Conservation (phyloP, 306 rosid species). For the Heteromeles arbutifolia region DNA sequence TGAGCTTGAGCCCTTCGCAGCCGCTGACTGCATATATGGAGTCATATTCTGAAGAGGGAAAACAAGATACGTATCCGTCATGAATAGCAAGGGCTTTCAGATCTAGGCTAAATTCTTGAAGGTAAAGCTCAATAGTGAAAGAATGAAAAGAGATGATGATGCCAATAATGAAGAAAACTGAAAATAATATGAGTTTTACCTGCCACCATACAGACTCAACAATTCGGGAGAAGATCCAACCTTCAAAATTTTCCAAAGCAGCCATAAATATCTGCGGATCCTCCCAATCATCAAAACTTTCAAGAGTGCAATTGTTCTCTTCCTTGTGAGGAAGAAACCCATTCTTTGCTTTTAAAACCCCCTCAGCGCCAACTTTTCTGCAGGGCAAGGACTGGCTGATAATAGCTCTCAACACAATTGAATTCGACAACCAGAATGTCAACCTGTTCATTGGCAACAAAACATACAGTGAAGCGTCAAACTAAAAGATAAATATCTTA, state of each 20-base stretch:
- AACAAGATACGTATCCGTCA: constrained; percentile 28
- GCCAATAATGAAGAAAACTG: constrained; percentile 4
- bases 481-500: neutral
- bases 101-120: constrained; percentile 13
- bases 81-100: neutral
- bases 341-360: neutral
- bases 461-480: neutral
- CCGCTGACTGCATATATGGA: constrained; percentile 84
- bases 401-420: constrained; percentile 63
- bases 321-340: constrained; percentile 11
- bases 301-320: constrained; percentile 27
- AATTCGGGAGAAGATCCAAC: constrained; percentile 82
- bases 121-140: constrained; percentile 7
- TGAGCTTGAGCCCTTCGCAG: constrained; percentile 51
- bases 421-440: constrained; percentile 87
- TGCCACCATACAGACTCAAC: constrained; percentile 99
- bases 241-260: constrained; percentile 73
- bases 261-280: constrained; percentile 43
- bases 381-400: constrained; percentile 36
- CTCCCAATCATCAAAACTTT: constrained; percentile 40
- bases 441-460: constrained; percentile 50
- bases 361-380: constrained; percentile 10
- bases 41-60: constrained; percentile 61
- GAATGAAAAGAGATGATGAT: constrained; percentile 9
- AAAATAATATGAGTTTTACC: constrained; percentile 38